phyloP scores from a whole-genome alignment of 2,329 filamentous ascomycete genomes.

The Cytospora piceicola region DNA sequence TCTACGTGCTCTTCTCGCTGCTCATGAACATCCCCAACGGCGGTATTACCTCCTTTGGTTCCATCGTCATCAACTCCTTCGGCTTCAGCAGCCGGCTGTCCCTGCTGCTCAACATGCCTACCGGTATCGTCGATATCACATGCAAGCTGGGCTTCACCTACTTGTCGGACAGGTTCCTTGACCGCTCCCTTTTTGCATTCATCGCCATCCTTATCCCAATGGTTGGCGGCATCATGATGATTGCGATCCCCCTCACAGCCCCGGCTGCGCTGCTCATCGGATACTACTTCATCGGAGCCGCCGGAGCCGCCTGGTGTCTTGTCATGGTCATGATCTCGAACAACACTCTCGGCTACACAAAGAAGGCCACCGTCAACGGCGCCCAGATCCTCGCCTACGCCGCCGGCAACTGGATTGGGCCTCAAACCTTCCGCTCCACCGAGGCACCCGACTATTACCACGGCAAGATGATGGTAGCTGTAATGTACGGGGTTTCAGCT shows the following conservation, averaged over 20 bases:
- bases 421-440: constrained; percentile 35
- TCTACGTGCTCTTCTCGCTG: constrained; percentile 54
- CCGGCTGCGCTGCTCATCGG: constrained; percentile 31
- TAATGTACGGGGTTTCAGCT: constrained; percentile 34
- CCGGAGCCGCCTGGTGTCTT: constrained; percentile 35
- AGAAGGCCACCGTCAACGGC: constrained; percentile 38
- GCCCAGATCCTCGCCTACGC: constrained; percentile 36
- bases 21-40: constrained; percentile 35
- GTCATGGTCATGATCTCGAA: constrained; percentile 38
- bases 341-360: constrained; percentile 39
- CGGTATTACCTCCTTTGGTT: constrained; percentile 32
- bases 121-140: constrained; percentile 32
- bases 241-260: constrained; percentile 33
- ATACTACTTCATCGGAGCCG: constrained; percentile 36
- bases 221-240: constrained; percentile 38
- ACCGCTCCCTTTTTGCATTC: constrained; percentile 35
- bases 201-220: constrained; percentile 38
- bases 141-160: constrained; percentile 36
- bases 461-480: constrained; percentile 36
- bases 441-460: constrained; percentile 34
- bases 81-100: constrained; percentile 31
- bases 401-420: constrained; percentile 36
- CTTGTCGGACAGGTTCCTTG: constrained; percentile 35
- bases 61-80: constrained; percentile 32
- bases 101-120: constrained; percentile 35